These are phyloP conservation scores for Bipolaris cookei DNA, from an alignment of 2,329 filamentous ascomycete species.

Conservation along the genomic window DNA sequence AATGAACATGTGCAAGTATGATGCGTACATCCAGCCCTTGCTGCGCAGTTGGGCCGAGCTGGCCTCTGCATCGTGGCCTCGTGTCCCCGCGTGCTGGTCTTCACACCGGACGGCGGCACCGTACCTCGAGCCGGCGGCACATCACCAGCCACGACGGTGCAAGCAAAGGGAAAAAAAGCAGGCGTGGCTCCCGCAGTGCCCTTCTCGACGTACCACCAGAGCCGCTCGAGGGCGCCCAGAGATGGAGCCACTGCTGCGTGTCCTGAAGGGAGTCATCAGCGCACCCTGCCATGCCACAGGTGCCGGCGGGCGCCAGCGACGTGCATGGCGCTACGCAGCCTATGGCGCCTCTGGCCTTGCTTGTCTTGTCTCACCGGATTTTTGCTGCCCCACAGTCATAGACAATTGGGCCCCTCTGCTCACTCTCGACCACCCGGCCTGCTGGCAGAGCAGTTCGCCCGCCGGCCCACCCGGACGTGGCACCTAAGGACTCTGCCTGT, in stretches of 20 bases:
- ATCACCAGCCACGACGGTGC: constrained; percentile 5
- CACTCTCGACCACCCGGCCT: constrained; percentile 11
- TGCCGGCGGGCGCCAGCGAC: constrained; percentile 26
- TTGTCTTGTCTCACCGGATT: constrained; percentile 45
- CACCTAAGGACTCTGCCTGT: constrained; percentile 10
- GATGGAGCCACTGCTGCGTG: constrained; percentile 12
- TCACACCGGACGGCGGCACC: background rate
- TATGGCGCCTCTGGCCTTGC: constrained; percentile 32
- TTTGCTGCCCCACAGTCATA: constrained; percentile 23
- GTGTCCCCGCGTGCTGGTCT: background rate
- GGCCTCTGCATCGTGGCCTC: too few species aligned
- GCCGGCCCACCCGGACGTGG: constrained; percentile 32
- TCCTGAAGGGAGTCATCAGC: constrained; percentile 29
- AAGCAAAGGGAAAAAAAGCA: background rate
- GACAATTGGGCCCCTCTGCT: constrained; percentile 22
- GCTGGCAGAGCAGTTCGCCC: constrained; percentile 34
- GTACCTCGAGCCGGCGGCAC: background rate
- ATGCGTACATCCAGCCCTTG: too few species aligned
- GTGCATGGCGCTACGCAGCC: constrained; percentile 26
- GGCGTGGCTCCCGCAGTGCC: constrained; percentile 14
- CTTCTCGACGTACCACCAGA: constrained; percentile 13
- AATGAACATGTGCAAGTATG: constrained; percentile 11
- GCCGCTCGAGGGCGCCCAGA: constrained; percentile 10
- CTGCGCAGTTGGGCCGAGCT: too few species aligned
- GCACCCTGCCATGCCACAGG: constrained; percentile 20